Conservation (phyloP, 108 stramenopile genomes). For the Schizochytrium sp. region DNA sequence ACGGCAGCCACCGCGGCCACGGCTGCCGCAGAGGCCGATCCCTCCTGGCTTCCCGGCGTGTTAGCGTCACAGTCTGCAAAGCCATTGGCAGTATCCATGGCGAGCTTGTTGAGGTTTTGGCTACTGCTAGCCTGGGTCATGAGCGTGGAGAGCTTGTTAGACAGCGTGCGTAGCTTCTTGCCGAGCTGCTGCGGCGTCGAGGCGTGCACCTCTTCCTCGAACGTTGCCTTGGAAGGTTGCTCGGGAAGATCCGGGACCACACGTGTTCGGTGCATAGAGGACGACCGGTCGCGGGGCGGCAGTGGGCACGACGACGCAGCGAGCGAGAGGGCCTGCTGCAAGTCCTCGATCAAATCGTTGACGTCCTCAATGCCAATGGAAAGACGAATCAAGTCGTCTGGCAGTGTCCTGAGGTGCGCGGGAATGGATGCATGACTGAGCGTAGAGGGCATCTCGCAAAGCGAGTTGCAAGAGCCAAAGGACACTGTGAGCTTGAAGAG, state of each 20-base stretch:
- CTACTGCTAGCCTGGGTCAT: not conserved
- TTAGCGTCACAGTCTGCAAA: not conserved
- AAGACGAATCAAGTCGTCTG: conserved; percentile 43
- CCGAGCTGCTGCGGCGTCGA: not conserved
- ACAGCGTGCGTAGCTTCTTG: not conserved
- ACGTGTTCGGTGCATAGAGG: not conserved
- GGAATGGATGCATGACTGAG: conserved; percentile 49
- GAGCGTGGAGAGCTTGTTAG: not conserved
- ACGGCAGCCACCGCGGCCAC: not conserved
- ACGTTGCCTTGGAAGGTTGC: not conserved
- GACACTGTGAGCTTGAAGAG: conserved; percentile 51
- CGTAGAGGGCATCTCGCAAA: conserved; percentile 39
- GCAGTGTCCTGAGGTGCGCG: conserved; percentile 35
- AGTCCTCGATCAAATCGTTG: conserved; percentile 45
- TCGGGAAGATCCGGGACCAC: not conserved
- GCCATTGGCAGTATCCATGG: not conserved
- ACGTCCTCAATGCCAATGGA: conserved; percentile 43
- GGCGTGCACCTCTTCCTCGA: not conserved
- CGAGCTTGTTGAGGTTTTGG: not conserved
- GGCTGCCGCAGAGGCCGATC: not conserved
- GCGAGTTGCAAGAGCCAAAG: conserved; percentile 46
- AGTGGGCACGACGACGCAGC: not conserved
- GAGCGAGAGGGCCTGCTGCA: conserved; percentile 28
- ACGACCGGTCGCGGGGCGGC: not conserved
- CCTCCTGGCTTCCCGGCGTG: not conserved